Evolutionary conservation across 768 basidiomycete species (phyloP).

Genomic region (Mycena pura): DNA sequence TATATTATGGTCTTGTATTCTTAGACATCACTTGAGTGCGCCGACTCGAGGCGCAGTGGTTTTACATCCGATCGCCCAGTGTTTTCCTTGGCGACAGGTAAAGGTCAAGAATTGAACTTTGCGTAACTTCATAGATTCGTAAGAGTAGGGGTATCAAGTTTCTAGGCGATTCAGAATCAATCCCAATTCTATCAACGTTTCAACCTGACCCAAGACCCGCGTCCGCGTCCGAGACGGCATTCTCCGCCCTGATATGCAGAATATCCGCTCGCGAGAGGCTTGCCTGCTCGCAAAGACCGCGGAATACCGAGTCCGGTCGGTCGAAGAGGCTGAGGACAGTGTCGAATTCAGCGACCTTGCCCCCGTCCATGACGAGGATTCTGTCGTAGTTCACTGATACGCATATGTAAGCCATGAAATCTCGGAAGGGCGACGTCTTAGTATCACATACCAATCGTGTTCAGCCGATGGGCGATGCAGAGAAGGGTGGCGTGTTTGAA

Average conservation of each 20-base stretch:
- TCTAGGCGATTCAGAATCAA: slow-evolving; percentile 5
- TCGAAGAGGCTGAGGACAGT: slow-evolving; percentile 71
- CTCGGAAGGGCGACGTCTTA: not conserved
- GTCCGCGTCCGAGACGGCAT: too few species aligned
- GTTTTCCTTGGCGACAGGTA: too few species aligned
- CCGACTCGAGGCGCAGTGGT: too few species aligned
- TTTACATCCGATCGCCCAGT: too few species aligned
- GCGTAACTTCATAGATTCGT: too few species aligned
- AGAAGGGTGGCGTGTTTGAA: slow-evolving; percentile 59
- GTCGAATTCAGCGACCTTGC: slow-evolving; percentile 73
- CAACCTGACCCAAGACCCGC: too few species aligned
- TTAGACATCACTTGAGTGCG: too few species aligned
- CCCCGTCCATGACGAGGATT: slow-evolving; percentile 74
- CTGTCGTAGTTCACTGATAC: slow-evolving; percentile 64
- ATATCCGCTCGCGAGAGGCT: slow-evolving; percentile 39
- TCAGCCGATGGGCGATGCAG: slow-evolving; percentile 63
- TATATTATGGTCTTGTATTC: too few species aligned
- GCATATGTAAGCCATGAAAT: slow-evolving; percentile 9
- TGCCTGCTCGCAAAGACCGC: slow-evolving; percentile 71
- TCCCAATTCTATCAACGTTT: slow-evolving; percentile 4
- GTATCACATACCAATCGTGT: slow-evolving; percentile 61
- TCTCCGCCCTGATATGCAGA: slow-evolving; percentile 9
- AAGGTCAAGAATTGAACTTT: too few species aligned
- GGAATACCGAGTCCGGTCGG: slow-evolving; percentile 66
- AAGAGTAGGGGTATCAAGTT: too few species aligned